Evolutionary conservation across 352 stramenopile genomes (phyloP), one percentile per base, ranked within the genome.

Genomic region (Globisporangium canariense): DNA sequence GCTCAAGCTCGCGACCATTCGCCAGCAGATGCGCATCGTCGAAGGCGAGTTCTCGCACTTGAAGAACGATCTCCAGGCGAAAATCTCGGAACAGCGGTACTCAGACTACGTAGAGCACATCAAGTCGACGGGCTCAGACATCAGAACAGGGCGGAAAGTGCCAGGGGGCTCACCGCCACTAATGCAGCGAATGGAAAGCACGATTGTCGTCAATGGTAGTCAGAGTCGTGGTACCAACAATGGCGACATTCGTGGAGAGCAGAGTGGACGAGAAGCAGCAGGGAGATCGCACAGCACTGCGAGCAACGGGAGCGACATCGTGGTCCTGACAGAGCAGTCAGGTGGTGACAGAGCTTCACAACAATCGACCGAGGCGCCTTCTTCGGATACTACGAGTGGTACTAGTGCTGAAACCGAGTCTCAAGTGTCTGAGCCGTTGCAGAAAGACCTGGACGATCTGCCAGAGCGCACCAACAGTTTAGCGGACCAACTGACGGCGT

Each of bases 51-150:
- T 93, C 10, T 68, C 75, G 25, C 74, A 86, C 36, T n/a, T 90
- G 14, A 94, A 94, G 62, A 71, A 87, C 61, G 77, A 92, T 40
- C 57, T 94, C 5, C 79, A 92, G 55, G 75, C 73, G 34, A 90
- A 81, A 13, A 92, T 94, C 45, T 69, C 67, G 13, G 76, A 89
- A 51, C 83, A 94, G 65, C 79, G 81, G 20, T 94, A 94, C 38
- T 71, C 66, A 0, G 79, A 91, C 13, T 94, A 93, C 63, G 64
- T 94, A 0, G 76, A 87, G 22, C 85, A 86, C 60, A 89, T 94
- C 58, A 82, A 79, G 41, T 41, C 67, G 8, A 86, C 83, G 2
- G 80, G 80, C 16, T 90, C 80, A 14, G 83, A 94, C 69, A 91
- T 93, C 60, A 80, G 81, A 0, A 94, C 84, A n/a, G 83, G 84